phyloP scores from a whole-genome alignment of 2,329 filamentous ascomycete genomes.

The Cercospora zeae-maydis region DNA sequence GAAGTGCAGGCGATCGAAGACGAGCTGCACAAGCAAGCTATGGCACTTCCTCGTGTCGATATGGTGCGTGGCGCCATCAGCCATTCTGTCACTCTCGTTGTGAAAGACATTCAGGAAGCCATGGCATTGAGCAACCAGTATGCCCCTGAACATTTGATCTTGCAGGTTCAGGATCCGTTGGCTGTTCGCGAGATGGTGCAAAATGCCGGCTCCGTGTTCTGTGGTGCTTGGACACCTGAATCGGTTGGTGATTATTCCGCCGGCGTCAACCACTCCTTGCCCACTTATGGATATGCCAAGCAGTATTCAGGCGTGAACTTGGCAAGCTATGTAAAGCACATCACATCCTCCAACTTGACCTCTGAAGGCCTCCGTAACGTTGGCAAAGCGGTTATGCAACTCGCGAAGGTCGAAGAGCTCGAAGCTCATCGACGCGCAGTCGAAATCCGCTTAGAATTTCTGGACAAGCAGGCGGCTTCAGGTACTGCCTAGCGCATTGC shows the following conservation, averaged over 20 bases:
- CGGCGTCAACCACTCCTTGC: conserved; percentile 93
- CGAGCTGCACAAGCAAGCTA: conserved; percentile 82
- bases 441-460: conserved; percentile 54
- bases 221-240: conserved; percentile 94
- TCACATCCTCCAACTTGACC: conserved; percentile 89
- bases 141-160: conserved; percentile 91
- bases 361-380: conserved; percentile 81
- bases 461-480: conserved; percentile 13
- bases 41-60: conserved; percentile 81
- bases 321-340: conserved; percentile 94
- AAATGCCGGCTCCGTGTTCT: conserved; percentile 94
- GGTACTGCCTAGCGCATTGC: neutral
- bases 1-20: conserved; percentile 82
- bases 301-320: conserved; percentile 98
- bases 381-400: conserved; percentile 84
- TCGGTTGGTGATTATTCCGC: conserved; percentile 97
- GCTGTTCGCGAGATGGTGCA: conserved; percentile 72
- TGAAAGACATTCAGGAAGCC: conserved; percentile 72
- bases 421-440: conserved; percentile 84
- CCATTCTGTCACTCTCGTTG: conserved; percentile 82
- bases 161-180: conserved; percentile 78
- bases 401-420: conserved; percentile 89
- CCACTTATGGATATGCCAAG: conserved; percentile 96
- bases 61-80: conserved; percentile 87
- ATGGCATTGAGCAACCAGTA: conserved; percentile 85